A percentile compares a stretch with the other conserved stretches of the same genome.
These are phyloP conservation scores for Thuja plicata DNA, from an alignment of 83 land plant genomes.

Conservation along the genomic window DNA sequence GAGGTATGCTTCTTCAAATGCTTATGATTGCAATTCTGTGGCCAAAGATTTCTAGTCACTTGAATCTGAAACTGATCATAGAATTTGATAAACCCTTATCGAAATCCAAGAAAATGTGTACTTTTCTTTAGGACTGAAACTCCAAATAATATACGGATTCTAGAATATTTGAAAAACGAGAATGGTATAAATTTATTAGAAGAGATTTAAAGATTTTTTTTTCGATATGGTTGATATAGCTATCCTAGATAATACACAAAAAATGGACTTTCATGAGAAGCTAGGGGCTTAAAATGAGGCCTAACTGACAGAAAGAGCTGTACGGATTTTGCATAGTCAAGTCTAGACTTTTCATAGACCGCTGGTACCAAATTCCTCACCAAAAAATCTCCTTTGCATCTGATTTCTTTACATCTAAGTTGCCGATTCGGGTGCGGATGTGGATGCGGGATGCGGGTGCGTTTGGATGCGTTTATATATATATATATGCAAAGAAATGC, in stretches of 20 bases:
- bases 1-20: conserved; percentile 32
- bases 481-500: no score
- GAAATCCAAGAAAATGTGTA: neutral
- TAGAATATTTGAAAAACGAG: neutral
- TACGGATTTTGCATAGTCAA: neutral
- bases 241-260: neutral
- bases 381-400: neutral
- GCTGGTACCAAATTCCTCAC: neutral
- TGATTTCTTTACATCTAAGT: no score
- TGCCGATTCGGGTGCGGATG: no score
- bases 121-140: neutral
- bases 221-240: neutral
- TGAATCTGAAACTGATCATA: neutral
- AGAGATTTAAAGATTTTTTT: neutral
- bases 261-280: no score
- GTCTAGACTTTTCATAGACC: neutral
- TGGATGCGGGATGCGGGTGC: no score
- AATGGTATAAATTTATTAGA: neutral
- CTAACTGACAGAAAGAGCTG: neutral
- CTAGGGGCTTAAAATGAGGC: neutral
- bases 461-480: no score
- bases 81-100: neutral
- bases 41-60: neutral
- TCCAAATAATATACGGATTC: neutral
- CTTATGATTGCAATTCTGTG: neutral